Base-by-base conservation (phyloP, 495 filamentous ascomycete species). In the Penicillium coffeae region DNA sequence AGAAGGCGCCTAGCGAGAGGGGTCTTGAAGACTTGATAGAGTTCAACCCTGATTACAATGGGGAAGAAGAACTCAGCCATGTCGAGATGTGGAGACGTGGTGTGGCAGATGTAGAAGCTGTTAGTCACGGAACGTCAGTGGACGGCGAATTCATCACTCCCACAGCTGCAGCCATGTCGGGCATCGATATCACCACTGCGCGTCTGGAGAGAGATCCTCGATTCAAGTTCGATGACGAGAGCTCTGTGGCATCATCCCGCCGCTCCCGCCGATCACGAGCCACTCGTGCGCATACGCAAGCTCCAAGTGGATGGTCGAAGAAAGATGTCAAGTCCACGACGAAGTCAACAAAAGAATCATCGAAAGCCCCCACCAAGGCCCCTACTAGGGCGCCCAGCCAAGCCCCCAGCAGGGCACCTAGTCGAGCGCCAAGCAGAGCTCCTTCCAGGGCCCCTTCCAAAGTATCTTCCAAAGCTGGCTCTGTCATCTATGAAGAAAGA, bases 61-160 rank as follows among this genome's bases (percentile, higher is more conserved):
- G n/a, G n/a, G n/a, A n/a, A 57, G 70, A 75, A 64, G 63, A 68
- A 19, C 61, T 89, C 37, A 83, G 78, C 58, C 68, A 70, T 7
- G 90, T 96, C 25, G 89, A 96, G 58, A 74, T 67, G 16, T 96
- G 90, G 90, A 77, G 89, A 15, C 76, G 89, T n/a, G 90, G 90
- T 6, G 90, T 96, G 42, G 87, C 84, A 10, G 85, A 86, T 35
- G 68, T 66, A 8, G 79, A 85, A 51, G 81, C 72, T 19, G 55
- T 64, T 8, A 84, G 81, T 58, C 50, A 75, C 3, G 80, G 74
- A 15, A 88, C 85, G 2, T 85, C 80, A 18, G 89, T 90, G 3
- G 90, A 95, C 41, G 80, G 88, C 6, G 90, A 95, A 60, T 86
- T 92, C 53, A 88, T 95, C 65, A 93, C 87, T 16, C 86, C 86